phyloP scores from a whole-genome alignment of 2,329 filamentous ascomycete species.

The Colletotrichum costaricense region DNA sequence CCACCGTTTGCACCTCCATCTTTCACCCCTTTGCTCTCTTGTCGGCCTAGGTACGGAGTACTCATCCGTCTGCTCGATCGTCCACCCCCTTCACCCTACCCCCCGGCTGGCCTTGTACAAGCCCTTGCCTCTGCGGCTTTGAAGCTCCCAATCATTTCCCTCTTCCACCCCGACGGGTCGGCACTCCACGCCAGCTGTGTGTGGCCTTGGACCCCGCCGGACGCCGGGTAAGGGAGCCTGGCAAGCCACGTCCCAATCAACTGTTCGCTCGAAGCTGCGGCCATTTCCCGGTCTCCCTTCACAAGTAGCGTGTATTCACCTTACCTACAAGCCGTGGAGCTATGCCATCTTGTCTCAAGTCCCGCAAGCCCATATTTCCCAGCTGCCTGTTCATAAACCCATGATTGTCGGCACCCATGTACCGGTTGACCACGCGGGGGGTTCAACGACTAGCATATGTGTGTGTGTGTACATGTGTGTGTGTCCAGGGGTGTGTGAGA shows the following conservation, averaged over 20 bases:
- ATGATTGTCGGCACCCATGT: slow-evolving; percentile 30
- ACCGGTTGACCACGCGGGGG: slow-evolving; percentile 29
- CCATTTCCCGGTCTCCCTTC: slow-evolving; percentile 29
- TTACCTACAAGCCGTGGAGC: slow-evolving; percentile 22
- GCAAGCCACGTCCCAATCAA: slow-evolving; percentile 27
- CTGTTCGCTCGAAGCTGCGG: slow-evolving; percentile 16
- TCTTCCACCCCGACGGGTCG: slow-evolving; percentile 35
- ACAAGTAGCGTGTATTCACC: slow-evolving; percentile 19
- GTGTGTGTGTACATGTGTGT: not conserved
- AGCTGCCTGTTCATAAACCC: slow-evolving; percentile 31
- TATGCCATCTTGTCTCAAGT: slow-evolving; percentile 31
- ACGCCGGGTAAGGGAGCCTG: slow-evolving; percentile 29
- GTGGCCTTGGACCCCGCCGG: slow-evolving; percentile 25
- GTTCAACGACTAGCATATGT: slow-evolving; percentile 15
- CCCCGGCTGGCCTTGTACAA: slow-evolving; percentile 15
- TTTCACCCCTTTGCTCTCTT: slow-evolving; percentile 12
- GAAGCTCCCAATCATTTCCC: slow-evolving; percentile 35
- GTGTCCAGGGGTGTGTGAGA: slow-evolving; percentile 16
- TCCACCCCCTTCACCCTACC: slow-evolving; percentile 10
- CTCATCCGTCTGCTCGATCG: slow-evolving; percentile 14
- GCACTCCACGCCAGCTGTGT: slow-evolving; percentile 35
- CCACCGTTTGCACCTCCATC: slow-evolving; percentile 30
- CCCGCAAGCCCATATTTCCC: slow-evolving; percentile 25
- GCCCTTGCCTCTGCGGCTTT: slow-evolving; percentile 29
- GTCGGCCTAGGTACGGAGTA: not conserved